phyloP scores from a whole-genome alignment of 345 rosid species.

The Limnanthes douglasii region DNA sequence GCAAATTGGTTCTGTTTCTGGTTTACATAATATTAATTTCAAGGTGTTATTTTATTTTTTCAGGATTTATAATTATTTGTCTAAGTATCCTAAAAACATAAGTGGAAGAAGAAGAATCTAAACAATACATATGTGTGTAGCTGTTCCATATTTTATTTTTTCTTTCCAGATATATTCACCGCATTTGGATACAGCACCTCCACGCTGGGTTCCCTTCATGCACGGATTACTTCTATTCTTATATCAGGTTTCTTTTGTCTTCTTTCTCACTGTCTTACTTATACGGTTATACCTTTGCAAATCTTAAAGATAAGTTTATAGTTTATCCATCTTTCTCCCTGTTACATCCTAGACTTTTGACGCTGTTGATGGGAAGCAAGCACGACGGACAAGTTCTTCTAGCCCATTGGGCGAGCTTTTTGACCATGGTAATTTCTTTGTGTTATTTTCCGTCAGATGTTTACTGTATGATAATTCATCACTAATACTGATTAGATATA shows the following conservation, averaged over 20 bases:
- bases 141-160: constrained; percentile 1
- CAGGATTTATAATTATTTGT: too few relatives aligned
- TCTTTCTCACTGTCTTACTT: background rate
- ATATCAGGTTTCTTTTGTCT: constrained; percentile 54
- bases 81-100: too few relatives aligned
- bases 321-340: background rate
- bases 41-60: too few relatives aligned
- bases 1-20: too few relatives aligned
- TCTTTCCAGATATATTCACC: constrained; percentile 65
- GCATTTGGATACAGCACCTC: constrained; percentile 74
- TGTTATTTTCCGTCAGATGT: constrained; percentile 2
- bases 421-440: constrained; percentile 58
- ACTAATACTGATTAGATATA: constrained; percentile 3
- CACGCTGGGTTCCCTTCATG: constrained; percentile 91
- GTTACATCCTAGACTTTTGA: constrained; percentile 64
- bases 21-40: too few relatives aligned
- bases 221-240: constrained; percentile 88
- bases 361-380: constrained; percentile 99
- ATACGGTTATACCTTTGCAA: background rate
- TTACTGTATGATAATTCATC: too few relatives aligned
- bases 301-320: too few relatives aligned
- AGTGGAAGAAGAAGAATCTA: too few relatives aligned
- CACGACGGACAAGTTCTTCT: constrained; percentile 73
- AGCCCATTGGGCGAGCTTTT: constrained; percentile 95
- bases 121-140: background rate